Conservation (phyloP, 192 early-diverging fungal species). For the Chytriomyces sp. region DNA sequence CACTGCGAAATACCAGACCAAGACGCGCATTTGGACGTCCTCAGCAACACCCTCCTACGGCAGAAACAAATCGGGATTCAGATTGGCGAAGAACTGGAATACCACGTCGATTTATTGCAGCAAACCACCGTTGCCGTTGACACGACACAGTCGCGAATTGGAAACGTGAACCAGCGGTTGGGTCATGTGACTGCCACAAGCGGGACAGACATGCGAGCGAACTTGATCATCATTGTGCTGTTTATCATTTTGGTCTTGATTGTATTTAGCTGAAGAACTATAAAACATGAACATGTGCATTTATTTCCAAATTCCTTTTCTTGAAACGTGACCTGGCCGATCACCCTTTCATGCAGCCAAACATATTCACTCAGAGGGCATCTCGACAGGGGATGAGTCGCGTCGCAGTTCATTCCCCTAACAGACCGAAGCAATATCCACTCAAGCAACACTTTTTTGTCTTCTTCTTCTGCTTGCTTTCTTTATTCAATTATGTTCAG, state of each 20-base stretch:
- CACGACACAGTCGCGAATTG: conserved; percentile 38
- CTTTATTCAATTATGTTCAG: too few relatives aligned
- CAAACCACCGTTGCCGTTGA: conserved; percentile 74
- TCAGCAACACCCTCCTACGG: conserved; percentile 64
- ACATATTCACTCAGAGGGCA: too few relatives aligned
- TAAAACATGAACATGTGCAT: too few relatives aligned
- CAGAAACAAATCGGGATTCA: conserved; percentile 73
- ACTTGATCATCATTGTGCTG: conserved; percentile 20
- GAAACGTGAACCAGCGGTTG: conserved; percentile 16
- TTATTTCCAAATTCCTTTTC: too few relatives aligned
- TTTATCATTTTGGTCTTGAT: conserved; percentile 23
- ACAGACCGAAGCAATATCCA: too few relatives aligned
- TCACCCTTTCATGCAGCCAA: too few relatives aligned
- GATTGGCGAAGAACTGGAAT: conserved; percentile 76
- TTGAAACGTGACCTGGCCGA: too few relatives aligned
- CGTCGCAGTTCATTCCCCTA: too few relatives aligned
- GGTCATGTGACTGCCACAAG: neutral
- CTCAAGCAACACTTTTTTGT: too few relatives aligned
- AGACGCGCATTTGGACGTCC: conserved; percentile 74
- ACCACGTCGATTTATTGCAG: conserved; percentile 71
- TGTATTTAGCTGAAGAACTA: conserved; percentile 22
- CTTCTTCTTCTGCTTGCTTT: too few relatives aligned
- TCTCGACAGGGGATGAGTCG: too few relatives aligned
- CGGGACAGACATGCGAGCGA: conserved; percentile 22
- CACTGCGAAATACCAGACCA: conserved; percentile 59